Percentiles rank a stretch among this genome's conserved stretches.
These are phyloP conservation scores for Westerdykella aurantiaca DNA, from an alignment of 2,329 filamentous ascomycete species.

Conservation along the genomic window DNA sequence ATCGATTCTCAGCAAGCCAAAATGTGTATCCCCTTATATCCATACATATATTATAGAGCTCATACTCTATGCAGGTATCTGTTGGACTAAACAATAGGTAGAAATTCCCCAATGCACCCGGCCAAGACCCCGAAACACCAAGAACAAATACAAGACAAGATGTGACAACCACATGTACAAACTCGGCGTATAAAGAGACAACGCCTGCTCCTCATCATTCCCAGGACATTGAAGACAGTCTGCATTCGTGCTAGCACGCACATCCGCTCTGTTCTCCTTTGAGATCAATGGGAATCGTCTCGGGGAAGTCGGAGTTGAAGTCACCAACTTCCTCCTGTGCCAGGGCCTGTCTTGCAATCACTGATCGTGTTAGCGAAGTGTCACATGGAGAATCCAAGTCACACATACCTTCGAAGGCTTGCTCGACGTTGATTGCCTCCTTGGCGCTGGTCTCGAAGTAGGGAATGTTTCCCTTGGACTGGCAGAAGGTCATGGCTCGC, in stretches of 20 bases:
- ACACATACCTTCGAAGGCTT: constrained; percentile 60
- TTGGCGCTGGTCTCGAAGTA: constrained; percentile 99
- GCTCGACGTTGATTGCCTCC: constrained; percentile 96
- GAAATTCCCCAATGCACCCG: neutral
- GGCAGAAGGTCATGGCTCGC: constrained; percentile 93
- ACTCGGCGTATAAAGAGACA: no score
- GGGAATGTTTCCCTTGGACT: constrained; percentile 93
- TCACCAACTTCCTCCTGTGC: constrained; percentile 97
- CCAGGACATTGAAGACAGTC: neutral
- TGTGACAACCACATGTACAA: neutral
- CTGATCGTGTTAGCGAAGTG: constrained; percentile 43
- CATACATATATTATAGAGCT: no score
- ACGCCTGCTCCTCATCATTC: neutral
- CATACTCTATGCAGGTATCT: no score
- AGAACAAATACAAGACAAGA: neutral
- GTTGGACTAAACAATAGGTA: neutral
- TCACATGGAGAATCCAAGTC: neutral
- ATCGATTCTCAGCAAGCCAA: no score
- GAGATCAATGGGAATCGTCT: constrained; percentile 96
- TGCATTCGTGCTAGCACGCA: constrained; percentile 59
- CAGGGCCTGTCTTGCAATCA: constrained; percentile 91
- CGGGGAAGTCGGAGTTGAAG: constrained; percentile 94
- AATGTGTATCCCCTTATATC: no score
- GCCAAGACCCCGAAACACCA: neutral
- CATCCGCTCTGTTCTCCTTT: constrained; percentile 91